Percentiles rank a stretch among this genome's conserved stretches.
Conservation (phyloP, 805 yeast species). For the Torulaspora maleeae region DNA sequence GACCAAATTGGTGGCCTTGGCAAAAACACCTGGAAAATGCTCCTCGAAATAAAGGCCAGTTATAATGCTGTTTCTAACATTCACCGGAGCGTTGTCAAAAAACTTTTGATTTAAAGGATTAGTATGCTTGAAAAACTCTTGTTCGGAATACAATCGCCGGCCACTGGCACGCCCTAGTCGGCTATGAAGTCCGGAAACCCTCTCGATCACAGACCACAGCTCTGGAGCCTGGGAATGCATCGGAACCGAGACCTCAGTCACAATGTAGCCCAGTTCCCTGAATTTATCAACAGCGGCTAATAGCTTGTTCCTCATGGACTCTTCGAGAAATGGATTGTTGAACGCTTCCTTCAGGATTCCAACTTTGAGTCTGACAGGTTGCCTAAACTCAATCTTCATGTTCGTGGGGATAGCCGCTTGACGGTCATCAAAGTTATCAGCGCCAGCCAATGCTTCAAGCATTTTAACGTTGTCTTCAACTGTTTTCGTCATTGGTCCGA, state of each 20-base stretch:
- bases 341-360: slow-evolving; percentile 37
- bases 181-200: slow-evolving; percentile 21
- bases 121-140: slow-evolving; percentile 18
- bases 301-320: slow-evolving; percentile 28
- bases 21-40: slow-evolving; percentile 35
- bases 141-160: slow-evolving; percentile 15
- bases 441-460: slow-evolving; percentile 35
- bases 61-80: slow-evolving; percentile 22
- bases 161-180: slow-evolving; percentile 13
- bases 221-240: slow-evolving; percentile 37
- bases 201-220: slow-evolving; percentile 37
- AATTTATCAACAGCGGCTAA: slow-evolving; percentile 31
- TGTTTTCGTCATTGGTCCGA: slow-evolving; percentile 39
- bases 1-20: slow-evolving; percentile 34
- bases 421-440: slow-evolving; percentile 37
- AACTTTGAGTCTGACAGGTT: slow-evolving; percentile 25
- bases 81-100: slow-evolving; percentile 14
- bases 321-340: slow-evolving; percentile 34
- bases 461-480: slow-evolving; percentile 35
- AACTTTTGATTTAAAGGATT: slow-evolving; percentile 19
- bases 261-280: slow-evolving; percentile 34
- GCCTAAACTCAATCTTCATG: slow-evolving; percentile 25
- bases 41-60: slow-evolving; percentile 35
- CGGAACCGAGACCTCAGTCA: slow-evolving; percentile 37
- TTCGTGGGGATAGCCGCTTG: slow-evolving; percentile 22